phyloP scores from a whole-genome alignment of 108 stramenopile species.

The Pelagomonas calceolata region DNA sequence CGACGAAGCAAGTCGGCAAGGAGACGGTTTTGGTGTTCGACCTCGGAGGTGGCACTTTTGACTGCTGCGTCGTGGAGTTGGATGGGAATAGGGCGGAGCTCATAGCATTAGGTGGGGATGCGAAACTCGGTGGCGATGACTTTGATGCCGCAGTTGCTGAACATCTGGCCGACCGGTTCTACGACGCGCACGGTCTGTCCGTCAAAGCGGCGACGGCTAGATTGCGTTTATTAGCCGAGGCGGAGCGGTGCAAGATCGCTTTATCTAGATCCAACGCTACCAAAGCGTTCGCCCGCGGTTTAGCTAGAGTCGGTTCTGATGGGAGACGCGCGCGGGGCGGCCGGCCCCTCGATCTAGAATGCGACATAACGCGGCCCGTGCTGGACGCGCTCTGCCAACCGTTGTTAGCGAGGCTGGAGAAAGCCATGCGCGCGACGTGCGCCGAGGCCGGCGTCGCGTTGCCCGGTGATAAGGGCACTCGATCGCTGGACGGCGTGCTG shows the following conservation, averaged over 20 bases:
- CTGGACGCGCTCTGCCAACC: constrained; percentile 40
- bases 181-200: neutral
- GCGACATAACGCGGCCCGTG: neutral
- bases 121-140: constrained; percentile 75
- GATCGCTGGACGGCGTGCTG: neutral
- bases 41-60: constrained; percentile 86
- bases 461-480: neutral
- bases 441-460: constrained; percentile 44
- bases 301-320: neutral
- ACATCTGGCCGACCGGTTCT: constrained; percentile 27
- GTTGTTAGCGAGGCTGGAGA: constrained; percentile 32
- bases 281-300: neutral
- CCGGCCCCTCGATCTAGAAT: neutral
- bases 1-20: constrained; percentile 27
- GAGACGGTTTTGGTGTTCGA: constrained; percentile 87
- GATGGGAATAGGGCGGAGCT: constrained; percentile 77
- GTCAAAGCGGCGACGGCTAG: neutral
- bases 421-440: constrained; percentile 45
- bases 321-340: neutral
- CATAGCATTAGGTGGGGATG: constrained; percentile 71
- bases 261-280: too few relatives aligned
- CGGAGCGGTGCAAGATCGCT: neutral
- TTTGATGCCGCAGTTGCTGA: constrained; percentile 69
- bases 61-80: constrained; percentile 73
- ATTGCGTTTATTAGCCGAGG: neutral